Base-by-base conservation (phyloP, 1,284 basidiomycete species). In the Fistulina hepatica region DNA sequence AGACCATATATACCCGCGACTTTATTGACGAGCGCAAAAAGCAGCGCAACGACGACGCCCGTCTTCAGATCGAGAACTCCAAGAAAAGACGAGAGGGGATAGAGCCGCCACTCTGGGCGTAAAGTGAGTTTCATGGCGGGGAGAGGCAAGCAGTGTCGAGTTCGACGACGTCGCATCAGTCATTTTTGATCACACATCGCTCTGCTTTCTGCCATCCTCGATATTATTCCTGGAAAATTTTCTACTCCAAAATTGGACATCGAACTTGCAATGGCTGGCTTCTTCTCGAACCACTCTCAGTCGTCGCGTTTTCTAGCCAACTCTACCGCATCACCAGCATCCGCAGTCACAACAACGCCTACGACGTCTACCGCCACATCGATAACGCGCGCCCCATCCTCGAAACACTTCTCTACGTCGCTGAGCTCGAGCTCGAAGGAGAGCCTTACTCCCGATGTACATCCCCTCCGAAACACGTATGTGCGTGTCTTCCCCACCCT, bases 1-100 rank as follows among this genome's bases (percentile, higher is more conserved):
- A 99, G 76, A 37, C 94, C 94, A 57, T 97, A 99, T 12, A 97
- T 75, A 40, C 94, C 94, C 11, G 94, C 94, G 37, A 93, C 93
- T 64, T 99, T 99, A 73, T 99, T 97, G 50, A 99, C 73, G 37
- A 95, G 67, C 17, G 83, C 86, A 50, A 95, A 94, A 37, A 93
- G 69, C 12, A 93, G 67, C 43, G 83, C 78, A 44, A 94, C 72
- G 37, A 75, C 82, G 42, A 86, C 89, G 36, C 86, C 89, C 4
- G 85, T 84, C 65, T 93, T 94, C 59, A 93, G 73, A 61, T 93
- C 90, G 44, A 92, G 68, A 40, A 88, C 57, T 39, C 83, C 83
- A 33, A 90, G 66, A 58, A 91, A 91, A 3, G 85, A 86, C 40
- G 73, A 64, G 43, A 92, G 67, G 20, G 88, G 82, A 68, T 80